Percentiles rank a stretch among this genome's conserved stretches.
phyloP scores from a whole-genome alignment of 1,284 basidiomycete genomes.

The Leccinum subrobustum region DNA sequence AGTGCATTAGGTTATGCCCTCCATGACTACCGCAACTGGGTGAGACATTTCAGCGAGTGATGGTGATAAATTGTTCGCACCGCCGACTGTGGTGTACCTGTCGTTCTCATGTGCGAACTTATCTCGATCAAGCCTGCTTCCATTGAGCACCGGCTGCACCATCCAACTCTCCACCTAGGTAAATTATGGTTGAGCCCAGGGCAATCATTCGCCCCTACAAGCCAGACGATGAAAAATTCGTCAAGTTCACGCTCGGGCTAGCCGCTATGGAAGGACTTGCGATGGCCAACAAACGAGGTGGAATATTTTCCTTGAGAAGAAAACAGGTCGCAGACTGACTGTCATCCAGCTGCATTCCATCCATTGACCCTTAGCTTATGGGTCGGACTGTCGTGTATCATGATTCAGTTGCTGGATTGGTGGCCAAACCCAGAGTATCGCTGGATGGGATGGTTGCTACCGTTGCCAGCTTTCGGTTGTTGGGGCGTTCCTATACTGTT shows the following conservation, averaged over 20 bases:
- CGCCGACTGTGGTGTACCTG: too few relatives aligned
- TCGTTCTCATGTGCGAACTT: background rate
- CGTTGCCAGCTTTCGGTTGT: conserved; percentile 65
- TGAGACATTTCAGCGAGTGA: background rate
- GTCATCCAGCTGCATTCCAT: conserved; percentile 54
- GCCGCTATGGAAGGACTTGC: conserved; percentile 71
- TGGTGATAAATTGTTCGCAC: background rate
- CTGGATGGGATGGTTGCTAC: conserved; percentile 50
- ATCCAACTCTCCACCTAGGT: background rate
- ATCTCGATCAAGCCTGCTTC: background rate
- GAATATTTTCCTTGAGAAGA: conserved; percentile 11
- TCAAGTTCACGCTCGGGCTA: conserved; percentile 68
- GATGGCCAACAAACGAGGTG: conserved; percentile 65
- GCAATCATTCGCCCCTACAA: conserved; percentile 58
- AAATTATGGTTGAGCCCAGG: conserved; percentile 26
- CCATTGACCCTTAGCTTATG: conserved; percentile 60
- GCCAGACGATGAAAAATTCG: conserved; percentile 52
- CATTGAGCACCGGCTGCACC: background rate
- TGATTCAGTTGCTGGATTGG: conserved; percentile 63
- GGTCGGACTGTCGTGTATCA: conserved; percentile 54
- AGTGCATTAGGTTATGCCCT: conserved; percentile 24
- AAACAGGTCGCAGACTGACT: background rate
- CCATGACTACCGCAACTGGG: background rate
- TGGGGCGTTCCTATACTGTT: conserved; percentile 66
- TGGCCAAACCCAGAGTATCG: conserved; percentile 53